Percentiles rank a stretch among this genome's conserved stretches.
These are phyloP conservation scores for Penicillium odoratum DNA, from an alignment of 495 filamentous ascomycete genomes.

Conservation along the genomic window DNA sequence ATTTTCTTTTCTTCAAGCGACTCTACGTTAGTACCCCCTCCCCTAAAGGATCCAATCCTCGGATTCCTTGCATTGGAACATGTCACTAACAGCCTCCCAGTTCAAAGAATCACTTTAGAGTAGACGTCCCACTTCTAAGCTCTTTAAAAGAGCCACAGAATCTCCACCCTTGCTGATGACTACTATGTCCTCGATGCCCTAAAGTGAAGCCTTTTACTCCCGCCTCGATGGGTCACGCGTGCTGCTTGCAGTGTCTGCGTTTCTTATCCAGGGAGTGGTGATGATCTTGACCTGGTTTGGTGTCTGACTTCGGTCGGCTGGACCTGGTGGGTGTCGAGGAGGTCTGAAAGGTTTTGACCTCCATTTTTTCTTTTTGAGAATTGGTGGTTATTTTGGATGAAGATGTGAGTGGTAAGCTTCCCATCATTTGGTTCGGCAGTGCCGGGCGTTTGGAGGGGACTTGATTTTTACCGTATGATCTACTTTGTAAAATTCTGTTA, in stretches of 20 bases:
- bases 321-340: slow-evolving; percentile 67
- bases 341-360: slow-evolving; percentile 61
- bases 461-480: too few species aligned
- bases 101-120: slow-evolving; percentile 93
- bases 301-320: slow-evolving; percentile 63
- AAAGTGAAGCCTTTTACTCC: slow-evolving; percentile 69
- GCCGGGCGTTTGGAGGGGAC: neutral
- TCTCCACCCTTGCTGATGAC: slow-evolving; percentile 76
- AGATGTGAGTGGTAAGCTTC: slow-evolving; percentile 22
- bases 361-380: slow-evolving; percentile 9
- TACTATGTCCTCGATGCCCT: slow-evolving; percentile 63
- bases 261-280: slow-evolving; percentile 62
- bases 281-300: slow-evolving; percentile 69
- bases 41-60: slow-evolving; percentile 26
- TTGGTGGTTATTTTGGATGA: slow-evolving; percentile 8
- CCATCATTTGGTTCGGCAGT: neutral
- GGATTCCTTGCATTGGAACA: slow-evolving; percentile 29
- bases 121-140: slow-evolving; percentile 75
- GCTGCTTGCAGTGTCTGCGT: slow-evolving; percentile 28
- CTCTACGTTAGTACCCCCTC: slow-evolving; percentile 59
- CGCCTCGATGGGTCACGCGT: slow-evolving; percentile 47
- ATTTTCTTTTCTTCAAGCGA: slow-evolving; percentile 53
- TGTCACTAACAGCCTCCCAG: slow-evolving; percentile 34
- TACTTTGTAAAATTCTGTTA: too few species aligned
- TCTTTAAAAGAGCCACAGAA: slow-evolving; percentile 77